Conservation (phyloP, 1,284 basidiomycete genomes). For the Boletus nobilissimus region DNA sequence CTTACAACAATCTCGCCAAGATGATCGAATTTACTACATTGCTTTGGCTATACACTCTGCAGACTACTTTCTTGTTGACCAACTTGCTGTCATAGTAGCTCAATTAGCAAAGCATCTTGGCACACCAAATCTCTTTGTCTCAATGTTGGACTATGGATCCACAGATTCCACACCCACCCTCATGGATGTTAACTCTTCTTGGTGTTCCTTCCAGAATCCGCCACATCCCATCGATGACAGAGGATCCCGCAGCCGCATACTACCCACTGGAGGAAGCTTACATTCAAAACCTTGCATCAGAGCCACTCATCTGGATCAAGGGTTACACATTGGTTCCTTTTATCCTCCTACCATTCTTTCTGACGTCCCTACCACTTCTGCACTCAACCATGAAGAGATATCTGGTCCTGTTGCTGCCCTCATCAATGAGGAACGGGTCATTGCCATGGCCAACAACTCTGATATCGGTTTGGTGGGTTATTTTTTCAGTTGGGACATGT, state of each 20-base stretch:
- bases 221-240: slow-evolving; percentile 88
- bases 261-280: slow-evolving; percentile 94
- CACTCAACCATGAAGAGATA: slow-evolving; percentile 82
- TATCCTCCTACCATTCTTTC: slow-evolving; percentile 90
- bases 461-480: slow-evolving; percentile 93
- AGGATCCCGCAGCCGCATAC: slow-evolving; percentile 85
- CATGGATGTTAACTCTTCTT: slow-evolving; percentile 88
- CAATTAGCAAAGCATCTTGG: slow-evolving; percentile 91
- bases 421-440: slow-evolving; percentile 89
- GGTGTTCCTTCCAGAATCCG: slow-evolving; percentile 92
- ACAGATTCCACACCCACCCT: slow-evolving; percentile 93
- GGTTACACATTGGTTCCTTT: slow-evolving; percentile 68
- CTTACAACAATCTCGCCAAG: slow-evolving; percentile 87
- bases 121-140: slow-evolving; percentile 89
- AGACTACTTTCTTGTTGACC: slow-evolving; percentile 97
- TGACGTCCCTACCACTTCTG: slow-evolving; percentile 80
- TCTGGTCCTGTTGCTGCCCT: slow-evolving; percentile 88
- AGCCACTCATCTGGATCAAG: no score
- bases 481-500: slow-evolving; percentile 92
- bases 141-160: slow-evolving; percentile 94
- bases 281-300: slow-evolving; percentile 89
- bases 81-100: slow-evolving; percentile 94
- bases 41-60: slow-evolving; percentile 95
- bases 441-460: slow-evolving; percentile 86
- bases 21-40: slow-evolving; percentile 90